Percentiles rank a stretch among this genome's conserved stretches.
Evolutionary conservation across 1,284 basidiomycete species (phyloP).

Genomic region (Cryptococcus sp.): DNA sequence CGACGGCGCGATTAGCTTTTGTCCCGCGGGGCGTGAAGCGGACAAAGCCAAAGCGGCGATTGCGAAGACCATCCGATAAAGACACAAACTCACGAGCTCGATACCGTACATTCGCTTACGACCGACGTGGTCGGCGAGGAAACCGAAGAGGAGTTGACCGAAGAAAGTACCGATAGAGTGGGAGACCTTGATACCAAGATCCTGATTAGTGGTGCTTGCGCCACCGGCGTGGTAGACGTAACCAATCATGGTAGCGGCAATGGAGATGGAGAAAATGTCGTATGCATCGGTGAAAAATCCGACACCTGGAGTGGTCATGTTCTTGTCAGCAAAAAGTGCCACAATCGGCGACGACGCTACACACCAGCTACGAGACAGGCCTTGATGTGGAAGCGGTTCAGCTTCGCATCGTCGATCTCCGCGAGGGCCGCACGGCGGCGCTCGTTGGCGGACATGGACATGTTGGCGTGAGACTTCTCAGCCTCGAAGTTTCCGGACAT

Average conservation of each 20-base stretch:
- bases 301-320: slow-evolving; percentile 26
- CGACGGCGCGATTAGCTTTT: slow-evolving; percentile 1
- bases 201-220: slow-evolving; percentile 60
- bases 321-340: neutral
- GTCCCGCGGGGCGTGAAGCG: neutral
- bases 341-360: slow-evolving; percentile 5
- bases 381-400: slow-evolving; percentile 60
- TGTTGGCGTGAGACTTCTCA: slow-evolving; percentile 24
- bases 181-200: slow-evolving; percentile 69
- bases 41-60: too few relatives aligned
- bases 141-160: slow-evolving; percentile 57
- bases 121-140: slow-evolving; percentile 54
- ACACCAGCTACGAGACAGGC: slow-evolving; percentile 55
- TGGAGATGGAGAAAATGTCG: slow-evolving; percentile 63
- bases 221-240: slow-evolving; percentile 65
- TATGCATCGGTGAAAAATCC: slow-evolving; percentile 54
- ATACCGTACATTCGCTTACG: slow-evolving; percentile 58
- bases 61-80: slow-evolving; percentile 18
- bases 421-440: slow-evolving; percentile 68
- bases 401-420: slow-evolving; percentile 73
- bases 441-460: slow-evolving; percentile 46
- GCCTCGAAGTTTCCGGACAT: slow-evolving; percentile 20
- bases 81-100: slow-evolving; percentile 45
- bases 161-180: slow-evolving; percentile 58
- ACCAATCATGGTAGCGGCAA: slow-evolving; percentile 72